Percentiles rank a stretch among this genome's conserved stretches.
Conservation (phyloP, 345 rosid species). For the Citrus hindsii region DNA sequence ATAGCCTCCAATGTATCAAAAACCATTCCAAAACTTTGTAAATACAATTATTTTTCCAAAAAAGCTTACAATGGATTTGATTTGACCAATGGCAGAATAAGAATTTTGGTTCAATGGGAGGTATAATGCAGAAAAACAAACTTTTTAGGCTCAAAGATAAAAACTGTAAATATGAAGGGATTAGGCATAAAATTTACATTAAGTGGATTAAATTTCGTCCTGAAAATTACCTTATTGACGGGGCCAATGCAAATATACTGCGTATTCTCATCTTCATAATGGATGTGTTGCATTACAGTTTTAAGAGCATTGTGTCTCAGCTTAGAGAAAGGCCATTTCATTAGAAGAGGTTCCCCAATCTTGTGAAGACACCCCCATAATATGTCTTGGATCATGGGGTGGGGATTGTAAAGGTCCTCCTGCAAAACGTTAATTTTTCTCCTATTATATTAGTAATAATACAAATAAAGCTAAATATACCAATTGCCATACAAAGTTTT, state of each 20-base stretch:
- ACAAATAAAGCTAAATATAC: background rate
- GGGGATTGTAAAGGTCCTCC: conserved; percentile 68
- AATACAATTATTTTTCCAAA: too few relatives aligned
- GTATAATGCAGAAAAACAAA: too few relatives aligned
- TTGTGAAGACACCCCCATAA: conserved; percentile 49
- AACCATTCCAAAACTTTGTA: too few relatives aligned
- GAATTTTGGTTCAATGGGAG: too few relatives aligned
- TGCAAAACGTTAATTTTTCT: background rate
- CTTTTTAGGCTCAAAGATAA: background rate
- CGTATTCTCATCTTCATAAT: conserved; percentile 58
- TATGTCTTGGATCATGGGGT: conserved; percentile 46
- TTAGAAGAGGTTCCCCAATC: conserved; percentile 46
- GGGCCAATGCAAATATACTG: conserved; percentile 50
- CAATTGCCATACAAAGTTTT: background rate
- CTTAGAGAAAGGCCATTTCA: conserved; percentile 51
- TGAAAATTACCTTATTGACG: conserved; percentile 43
- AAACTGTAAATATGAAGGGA: background rate
- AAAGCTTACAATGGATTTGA: too few relatives aligned
- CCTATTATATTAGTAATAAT: too few relatives aligned
- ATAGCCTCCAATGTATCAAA: too few relatives aligned
- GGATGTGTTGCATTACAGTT: conserved; percentile 50
- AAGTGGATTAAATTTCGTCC: background rate
- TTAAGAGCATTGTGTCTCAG: conserved; percentile 48
- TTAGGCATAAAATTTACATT: background rate
- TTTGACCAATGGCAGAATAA: too few relatives aligned